Conservation (phyloP, 2,329 filamentous ascomycete genomes). For the Paecilomyces formosus region DNA sequence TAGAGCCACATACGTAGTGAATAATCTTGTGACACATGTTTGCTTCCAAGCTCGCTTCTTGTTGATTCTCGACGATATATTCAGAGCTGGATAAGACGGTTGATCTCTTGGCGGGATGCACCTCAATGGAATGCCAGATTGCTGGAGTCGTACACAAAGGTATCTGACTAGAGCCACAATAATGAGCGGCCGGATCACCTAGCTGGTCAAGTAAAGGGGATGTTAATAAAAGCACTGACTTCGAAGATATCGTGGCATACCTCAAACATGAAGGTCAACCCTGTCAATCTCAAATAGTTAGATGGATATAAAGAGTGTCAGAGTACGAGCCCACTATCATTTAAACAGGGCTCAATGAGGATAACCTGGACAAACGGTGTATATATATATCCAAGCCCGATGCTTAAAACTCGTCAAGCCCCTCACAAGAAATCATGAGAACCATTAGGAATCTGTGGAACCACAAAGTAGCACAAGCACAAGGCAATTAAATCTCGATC, state of each 20-base stretch:
- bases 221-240: not conserved
- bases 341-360: not conserved
- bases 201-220: not conserved
- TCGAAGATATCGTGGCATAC: not conserved
- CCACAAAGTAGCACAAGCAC: not conserved
- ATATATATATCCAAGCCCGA: not conserved
- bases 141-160: not conserved
- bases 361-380: not conserved
- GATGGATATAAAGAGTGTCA: not conserved
- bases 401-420: not conserved
- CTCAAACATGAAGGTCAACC: not conserved
- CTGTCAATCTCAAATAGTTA: not conserved
- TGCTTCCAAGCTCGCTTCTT: not conserved
- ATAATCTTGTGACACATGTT: constrained; percentile 12
- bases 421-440: not conserved
- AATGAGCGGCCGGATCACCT: not conserved
- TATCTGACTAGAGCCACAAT: not conserved
- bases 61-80: not conserved
- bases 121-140: not conserved
- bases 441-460: not conserved
- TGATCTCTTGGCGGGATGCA: not conserved
- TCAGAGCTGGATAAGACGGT: not conserved
- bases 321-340: not conserved
- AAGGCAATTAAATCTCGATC: not conserved
- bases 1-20: constrained; percentile 10